These are phyloP conservation scores for Aureobasidium sp. DNA, from an alignment of 2,329 filamentous ascomycete species.

Conservation along the genomic window DNA sequence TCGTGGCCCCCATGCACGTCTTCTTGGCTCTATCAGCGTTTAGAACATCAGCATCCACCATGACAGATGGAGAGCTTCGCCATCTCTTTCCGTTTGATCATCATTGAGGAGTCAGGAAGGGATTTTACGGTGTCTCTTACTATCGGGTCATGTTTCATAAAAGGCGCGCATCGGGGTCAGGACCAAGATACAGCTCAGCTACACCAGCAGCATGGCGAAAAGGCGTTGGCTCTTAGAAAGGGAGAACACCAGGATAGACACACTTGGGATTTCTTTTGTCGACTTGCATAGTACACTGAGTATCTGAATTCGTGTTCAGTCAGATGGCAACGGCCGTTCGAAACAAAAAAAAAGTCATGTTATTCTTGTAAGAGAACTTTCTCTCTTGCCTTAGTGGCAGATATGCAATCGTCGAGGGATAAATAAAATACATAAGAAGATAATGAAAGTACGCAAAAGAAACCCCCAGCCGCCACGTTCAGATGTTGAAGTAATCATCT, in stretches of 20 bases:
- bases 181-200: constrained; percentile 9
- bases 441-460: too few relatives aligned
- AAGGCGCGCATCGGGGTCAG: constrained; percentile 9
- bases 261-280: constrained; percentile 10
- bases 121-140: not conserved
- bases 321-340: too few relatives aligned
- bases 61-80: too few relatives aligned
- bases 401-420: too few relatives aligned
- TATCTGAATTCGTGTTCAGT: not conserved
- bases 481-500: too few relatives aligned
- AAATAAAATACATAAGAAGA: too few relatives aligned
- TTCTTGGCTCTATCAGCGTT: constrained; percentile 9
- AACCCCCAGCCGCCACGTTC: too few relatives aligned
- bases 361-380: too few relatives aligned
- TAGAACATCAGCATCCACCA: not conserved
- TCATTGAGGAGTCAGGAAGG: not conserved
- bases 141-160: constrained; percentile 6
- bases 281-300: not conserved
- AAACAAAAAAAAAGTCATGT: too few relatives aligned
- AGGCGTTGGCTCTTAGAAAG: constrained; percentile 5
- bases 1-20: not conserved
- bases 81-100: not conserved
- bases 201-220: constrained; percentile 13
- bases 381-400: too few relatives aligned
- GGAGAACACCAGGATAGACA: not conserved